Evolutionary conservation across 257 asterid species (phyloP).

Genomic region (Henckelia pumila): DNA sequence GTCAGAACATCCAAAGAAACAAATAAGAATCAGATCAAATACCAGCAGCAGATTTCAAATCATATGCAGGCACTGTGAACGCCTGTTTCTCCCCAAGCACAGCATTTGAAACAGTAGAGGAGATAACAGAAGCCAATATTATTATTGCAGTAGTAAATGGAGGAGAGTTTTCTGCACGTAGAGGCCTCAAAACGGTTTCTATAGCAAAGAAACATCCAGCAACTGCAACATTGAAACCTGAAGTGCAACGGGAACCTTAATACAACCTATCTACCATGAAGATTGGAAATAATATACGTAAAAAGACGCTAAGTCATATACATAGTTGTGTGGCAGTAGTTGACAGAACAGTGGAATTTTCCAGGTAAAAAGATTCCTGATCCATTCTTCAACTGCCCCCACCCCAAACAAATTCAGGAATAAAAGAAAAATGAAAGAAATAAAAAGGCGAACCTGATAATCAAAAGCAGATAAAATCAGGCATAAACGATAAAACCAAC

Average conservation of each 20-base stretch:
- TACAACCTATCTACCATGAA: constrained; percentile 15
- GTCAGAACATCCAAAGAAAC: constrained; percentile 23
- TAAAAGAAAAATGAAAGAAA: not conserved
- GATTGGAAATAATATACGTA: constrained; percentile 16
- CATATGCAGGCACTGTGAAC: constrained; percentile 98
- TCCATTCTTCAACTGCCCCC: not conserved
- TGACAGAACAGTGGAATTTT: not conserved
- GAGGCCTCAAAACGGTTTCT: constrained; percentile 97
- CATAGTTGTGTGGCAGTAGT: not conserved
- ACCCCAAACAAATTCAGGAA: not conserved
- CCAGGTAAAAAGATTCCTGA: not conserved
- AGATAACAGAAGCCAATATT: constrained; percentile 94
- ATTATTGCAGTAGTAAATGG: constrained; percentile 99
- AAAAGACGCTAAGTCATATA: not conserved
- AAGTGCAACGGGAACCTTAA: constrained; percentile 24
- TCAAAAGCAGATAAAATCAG: not conserved
- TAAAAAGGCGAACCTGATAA: constrained; percentile 5
- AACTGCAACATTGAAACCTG: constrained; percentile 99
- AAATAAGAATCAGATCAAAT: constrained; percentile 72
- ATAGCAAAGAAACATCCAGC: constrained; percentile 99
- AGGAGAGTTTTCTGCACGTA: constrained; percentile 97
- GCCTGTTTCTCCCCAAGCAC: constrained; percentile 98
- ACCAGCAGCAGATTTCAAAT: constrained; percentile 99
- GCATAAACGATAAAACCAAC: constrained; percentile 5
- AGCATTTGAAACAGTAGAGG: constrained; percentile 97